Evolutionary conservation across 1,284 basidiomycete species (phyloP).

Genomic region (Leccinum griseonigrum): DNA sequence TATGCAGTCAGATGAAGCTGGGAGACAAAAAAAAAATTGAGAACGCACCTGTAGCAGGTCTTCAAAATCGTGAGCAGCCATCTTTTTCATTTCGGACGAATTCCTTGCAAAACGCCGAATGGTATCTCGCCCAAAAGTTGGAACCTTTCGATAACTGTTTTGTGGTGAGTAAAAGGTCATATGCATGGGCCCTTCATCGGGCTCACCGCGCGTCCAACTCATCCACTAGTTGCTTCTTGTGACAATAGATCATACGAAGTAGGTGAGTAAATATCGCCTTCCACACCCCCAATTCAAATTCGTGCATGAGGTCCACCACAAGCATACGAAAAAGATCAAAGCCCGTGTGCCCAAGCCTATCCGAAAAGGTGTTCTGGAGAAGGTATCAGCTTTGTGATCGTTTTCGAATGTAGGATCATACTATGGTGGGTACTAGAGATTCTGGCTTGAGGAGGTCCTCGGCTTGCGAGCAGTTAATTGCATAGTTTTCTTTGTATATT

Average conservation of each 20-base stretch:
- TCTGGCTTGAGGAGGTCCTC: background rate
- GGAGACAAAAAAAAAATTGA: background rate
- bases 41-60: background rate
- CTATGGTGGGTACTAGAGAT: background rate
- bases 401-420: background rate
- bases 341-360: background rate
- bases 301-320: background rate
- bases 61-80: background rate
- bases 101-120: background rate
- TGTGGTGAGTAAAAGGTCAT: background rate
- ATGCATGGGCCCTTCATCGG: background rate
- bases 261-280: background rate
- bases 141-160: background rate
- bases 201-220: background rate
- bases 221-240: background rate
- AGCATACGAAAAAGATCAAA: background rate
- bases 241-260: background rate
- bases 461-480: background rate
- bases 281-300: background rate
- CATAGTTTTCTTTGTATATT: background rate
- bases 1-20: background rate
- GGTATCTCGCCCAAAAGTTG: background rate
- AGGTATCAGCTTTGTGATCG: background rate
- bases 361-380: background rate
- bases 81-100: background rate